Percentiles rank a stretch among this genome's conserved stretches.
phyloP scores from a whole-genome alignment of 2,329 filamentous ascomycete genomes.

The Ceratocystis huliohia region DNA sequence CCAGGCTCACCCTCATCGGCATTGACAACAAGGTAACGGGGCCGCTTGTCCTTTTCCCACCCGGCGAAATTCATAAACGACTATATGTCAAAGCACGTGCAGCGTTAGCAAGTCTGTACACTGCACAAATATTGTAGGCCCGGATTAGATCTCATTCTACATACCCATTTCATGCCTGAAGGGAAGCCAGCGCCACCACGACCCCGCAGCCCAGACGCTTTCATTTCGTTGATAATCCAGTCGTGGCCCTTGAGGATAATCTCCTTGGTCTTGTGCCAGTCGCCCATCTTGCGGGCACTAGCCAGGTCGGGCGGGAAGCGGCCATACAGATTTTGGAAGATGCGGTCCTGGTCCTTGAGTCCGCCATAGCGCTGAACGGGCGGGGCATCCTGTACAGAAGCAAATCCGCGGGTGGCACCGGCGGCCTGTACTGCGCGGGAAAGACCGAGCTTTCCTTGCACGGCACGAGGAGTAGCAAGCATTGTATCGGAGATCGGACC shows the following conservation, averaged over 20 bases:
- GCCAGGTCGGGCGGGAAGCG: conserved; percentile 84
- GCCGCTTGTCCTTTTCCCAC: conserved; percentile 96
- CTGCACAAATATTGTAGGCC: background rate
- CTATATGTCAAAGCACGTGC: conserved; percentile 33
- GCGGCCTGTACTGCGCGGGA: conserved; percentile 30
- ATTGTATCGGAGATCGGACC: conserved; percentile 29
- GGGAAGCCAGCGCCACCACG: conserved; percentile 97
- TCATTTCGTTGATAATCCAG: conserved; percentile 97
- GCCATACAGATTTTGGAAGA: conserved; percentile 97
- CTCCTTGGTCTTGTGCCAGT: conserved; percentile 99
- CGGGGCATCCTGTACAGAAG: conserved; percentile 59
- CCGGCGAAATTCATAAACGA: conserved; percentile 99
- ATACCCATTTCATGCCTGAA: conserved; percentile 96
- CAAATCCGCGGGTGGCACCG: conserved; percentile 52
- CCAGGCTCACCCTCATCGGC: conserved; percentile 97
- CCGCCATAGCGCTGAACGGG: conserved; percentile 64
- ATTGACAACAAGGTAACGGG: conserved; percentile 93
- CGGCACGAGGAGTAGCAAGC: conserved; percentile 34
- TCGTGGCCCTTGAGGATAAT: conserved; percentile 91
- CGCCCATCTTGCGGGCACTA: conserved; percentile 92
- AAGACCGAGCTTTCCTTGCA: conserved; percentile 28
- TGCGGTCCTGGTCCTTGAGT: conserved; percentile 90
- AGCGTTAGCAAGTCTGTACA: background rate
- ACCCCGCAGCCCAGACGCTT: conserved; percentile 87
- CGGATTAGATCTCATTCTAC: conserved; percentile 27